These are phyloP conservation scores for Candida lessepsii DNA, from an alignment of 805 yeast genomes.

Conservation along the genomic window DNA sequence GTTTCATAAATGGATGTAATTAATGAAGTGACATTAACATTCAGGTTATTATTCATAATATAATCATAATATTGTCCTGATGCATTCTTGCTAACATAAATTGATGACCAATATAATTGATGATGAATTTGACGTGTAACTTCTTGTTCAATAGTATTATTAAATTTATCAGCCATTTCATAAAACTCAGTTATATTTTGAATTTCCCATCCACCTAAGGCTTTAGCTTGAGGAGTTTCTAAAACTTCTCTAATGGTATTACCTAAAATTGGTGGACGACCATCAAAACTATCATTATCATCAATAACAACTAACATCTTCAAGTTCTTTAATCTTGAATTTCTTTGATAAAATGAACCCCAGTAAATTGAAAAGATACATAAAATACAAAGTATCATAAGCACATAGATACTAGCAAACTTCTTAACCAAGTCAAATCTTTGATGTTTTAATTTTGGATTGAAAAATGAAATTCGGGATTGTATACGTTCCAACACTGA, in stretches of 20 bases:
- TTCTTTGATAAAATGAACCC: conserved; percentile 37
- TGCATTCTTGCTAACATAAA: conserved; percentile 52
- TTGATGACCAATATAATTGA: conserved; percentile 62
- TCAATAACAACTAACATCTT: conserved; percentile 37
- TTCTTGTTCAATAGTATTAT: conserved; percentile 33
- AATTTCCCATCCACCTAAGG: conserved; percentile 38
- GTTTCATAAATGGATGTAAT: conserved; percentile 54
- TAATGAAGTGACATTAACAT: conserved; percentile 27
- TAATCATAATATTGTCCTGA: conserved; percentile 40
- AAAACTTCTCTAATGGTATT: conserved; percentile 31
- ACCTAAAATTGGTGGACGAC: conserved; percentile 50
- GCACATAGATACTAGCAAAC: conserved; percentile 21
- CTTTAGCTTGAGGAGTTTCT: conserved; percentile 24
- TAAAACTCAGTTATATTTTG: conserved; percentile 27
- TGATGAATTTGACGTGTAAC: conserved; percentile 47
- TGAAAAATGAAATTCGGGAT: conserved; percentile 32
- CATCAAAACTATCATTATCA: conserved; percentile 22
- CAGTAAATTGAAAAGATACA: conserved; percentile 39
- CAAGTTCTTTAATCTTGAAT: conserved; percentile 29
- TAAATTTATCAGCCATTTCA: conserved; percentile 26
- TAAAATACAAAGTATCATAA: conserved; percentile 34
- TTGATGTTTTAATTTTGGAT: conserved; percentile 20
- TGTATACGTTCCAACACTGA: conserved; percentile 25
- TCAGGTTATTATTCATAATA: conserved; percentile 26
- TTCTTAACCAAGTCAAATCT: conserved; percentile 20